Percentiles rank a stretch among this genome's conserved stretches.
phyloP scores from a whole-genome alignment of 352 stramenopile species.

The Globisporangium radiosum region DNA sequence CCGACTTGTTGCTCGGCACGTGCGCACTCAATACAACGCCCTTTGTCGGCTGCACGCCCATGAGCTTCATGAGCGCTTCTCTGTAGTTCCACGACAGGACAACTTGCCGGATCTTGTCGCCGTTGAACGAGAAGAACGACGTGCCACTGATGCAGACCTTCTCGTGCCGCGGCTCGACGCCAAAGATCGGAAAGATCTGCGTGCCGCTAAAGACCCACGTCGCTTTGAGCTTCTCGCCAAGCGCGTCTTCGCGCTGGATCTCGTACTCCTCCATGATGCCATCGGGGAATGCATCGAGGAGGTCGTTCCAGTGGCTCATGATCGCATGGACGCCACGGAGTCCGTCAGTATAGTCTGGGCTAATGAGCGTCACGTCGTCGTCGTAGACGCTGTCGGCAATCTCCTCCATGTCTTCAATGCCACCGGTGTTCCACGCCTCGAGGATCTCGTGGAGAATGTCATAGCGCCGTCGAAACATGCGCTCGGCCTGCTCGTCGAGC shows the following conservation, averaged over 20 bases:
- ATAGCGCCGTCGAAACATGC: slow-evolving; percentile 54
- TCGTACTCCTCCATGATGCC: slow-evolving; percentile 82
- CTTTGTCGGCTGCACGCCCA: slow-evolving; percentile 36
- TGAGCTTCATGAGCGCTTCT: slow-evolving; percentile 67
- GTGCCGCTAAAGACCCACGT: slow-evolving; percentile 76
- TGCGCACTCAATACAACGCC: slow-evolving; percentile 17
- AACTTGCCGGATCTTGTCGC: slow-evolving; percentile 63
- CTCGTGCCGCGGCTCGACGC: slow-evolving; percentile 61
- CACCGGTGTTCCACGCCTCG: slow-evolving; percentile 76
- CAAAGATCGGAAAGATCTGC: slow-evolving; percentile 70
- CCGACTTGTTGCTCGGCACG: background rate
- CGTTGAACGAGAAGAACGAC: slow-evolving; percentile 74
- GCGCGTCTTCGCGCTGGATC: slow-evolving; percentile 52
- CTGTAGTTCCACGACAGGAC: slow-evolving; percentile 73
- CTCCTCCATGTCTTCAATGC: slow-evolving; percentile 78
- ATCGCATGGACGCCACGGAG: slow-evolving; percentile 57
- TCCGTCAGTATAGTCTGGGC: slow-evolving; percentile 54
- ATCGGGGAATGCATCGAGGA: slow-evolving; percentile 70
- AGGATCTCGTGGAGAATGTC: slow-evolving; percentile 71
- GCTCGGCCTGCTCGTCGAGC: slow-evolving; percentile 39
- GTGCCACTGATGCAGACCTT: slow-evolving; percentile 75
- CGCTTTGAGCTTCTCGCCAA: slow-evolving; percentile 59
- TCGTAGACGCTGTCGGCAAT: slow-evolving; percentile 75
- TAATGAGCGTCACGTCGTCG: slow-evolving; percentile 60
- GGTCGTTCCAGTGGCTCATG: slow-evolving; percentile 64